Percentiles rank a stretch among this genome's conserved stretches.
phyloP scores from a whole-genome alignment of 441 rosid genomes.

The Gossypium trilobum region DNA sequence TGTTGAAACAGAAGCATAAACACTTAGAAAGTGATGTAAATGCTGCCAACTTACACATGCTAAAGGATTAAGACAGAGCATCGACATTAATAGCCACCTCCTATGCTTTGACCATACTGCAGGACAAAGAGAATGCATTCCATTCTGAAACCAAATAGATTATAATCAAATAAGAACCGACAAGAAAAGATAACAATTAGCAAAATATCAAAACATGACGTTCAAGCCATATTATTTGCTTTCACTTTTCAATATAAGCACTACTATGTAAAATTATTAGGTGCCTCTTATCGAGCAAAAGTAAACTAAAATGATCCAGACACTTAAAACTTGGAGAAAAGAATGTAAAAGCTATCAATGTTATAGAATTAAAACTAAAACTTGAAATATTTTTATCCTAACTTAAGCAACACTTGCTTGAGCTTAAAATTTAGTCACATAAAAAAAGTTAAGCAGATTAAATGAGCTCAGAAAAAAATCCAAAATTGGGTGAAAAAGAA shows the following conservation, averaged over 20 bases:
- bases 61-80: constrained; percentile 80
- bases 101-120: constrained; percentile 93
- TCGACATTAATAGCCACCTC: constrained; percentile 93
- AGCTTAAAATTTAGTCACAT: background rate
- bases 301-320: background rate
- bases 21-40: background rate
- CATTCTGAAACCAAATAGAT: constrained; percentile 46
- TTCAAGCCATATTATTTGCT: background rate
- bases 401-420: background rate
- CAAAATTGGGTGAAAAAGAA: background rate
- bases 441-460: background rate
- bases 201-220: background rate
- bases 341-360: background rate
- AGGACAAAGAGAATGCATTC: constrained; percentile 93
- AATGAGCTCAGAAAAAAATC: background rate
- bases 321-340: background rate
- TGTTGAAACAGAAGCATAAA: background rate
- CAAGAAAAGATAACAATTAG: background rate
- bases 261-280: background rate
- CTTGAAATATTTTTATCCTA: background rate
- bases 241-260: background rate
- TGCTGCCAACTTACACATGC: constrained; percentile 60
- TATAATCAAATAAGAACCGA: constrained; percentile 1
- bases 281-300: background rate
- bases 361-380: background rate